A percentile compares a stretch with the other conserved stretches of the same genome.
phyloP scores from a whole-genome alignment of 495 filamentous ascomycete species.

The Baudoinia panamericana region DNA sequence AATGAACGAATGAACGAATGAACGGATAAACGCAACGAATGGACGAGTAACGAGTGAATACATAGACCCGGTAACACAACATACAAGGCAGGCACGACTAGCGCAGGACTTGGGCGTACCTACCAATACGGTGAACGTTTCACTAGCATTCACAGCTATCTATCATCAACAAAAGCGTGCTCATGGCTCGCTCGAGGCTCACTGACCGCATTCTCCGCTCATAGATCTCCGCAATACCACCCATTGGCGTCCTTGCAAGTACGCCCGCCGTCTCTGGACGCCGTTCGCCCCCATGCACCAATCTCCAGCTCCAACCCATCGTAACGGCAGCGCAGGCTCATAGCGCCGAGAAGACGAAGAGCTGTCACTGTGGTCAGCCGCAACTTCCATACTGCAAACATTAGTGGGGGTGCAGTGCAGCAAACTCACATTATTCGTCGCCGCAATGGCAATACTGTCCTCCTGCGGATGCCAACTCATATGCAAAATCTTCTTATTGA shows the following conservation, averaged over 20 bases:
- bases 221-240: not conserved
- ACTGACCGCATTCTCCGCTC: not conserved
- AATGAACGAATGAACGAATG: too few species aligned
- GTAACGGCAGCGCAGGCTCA: too few species aligned
- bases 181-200: not conserved
- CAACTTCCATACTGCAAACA: not conserved
- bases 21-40: too few species aligned
- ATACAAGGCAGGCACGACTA: too few species aligned
- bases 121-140: too few species aligned
- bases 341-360: conserved; percentile 98
- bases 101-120: too few species aligned
- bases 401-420: conserved; percentile 19
- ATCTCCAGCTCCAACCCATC: too few species aligned
- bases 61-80: too few species aligned
- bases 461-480: conserved; percentile 99
- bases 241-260: too few species aligned
- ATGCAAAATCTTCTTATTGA: conserved; percentile 99
- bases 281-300: not conserved
- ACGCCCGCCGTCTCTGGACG: not conserved
- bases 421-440: conserved; percentile 89
- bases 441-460: conserved; percentile 98
- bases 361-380: conserved; percentile 35
- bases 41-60: too few species aligned
- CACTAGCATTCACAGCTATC: too few species aligned
- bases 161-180: too few species aligned